These are phyloP conservation scores for Fusarium multiceps DNA, from an alignment of 2,329 filamentous ascomycete species.

Conservation along the genomic window DNA sequence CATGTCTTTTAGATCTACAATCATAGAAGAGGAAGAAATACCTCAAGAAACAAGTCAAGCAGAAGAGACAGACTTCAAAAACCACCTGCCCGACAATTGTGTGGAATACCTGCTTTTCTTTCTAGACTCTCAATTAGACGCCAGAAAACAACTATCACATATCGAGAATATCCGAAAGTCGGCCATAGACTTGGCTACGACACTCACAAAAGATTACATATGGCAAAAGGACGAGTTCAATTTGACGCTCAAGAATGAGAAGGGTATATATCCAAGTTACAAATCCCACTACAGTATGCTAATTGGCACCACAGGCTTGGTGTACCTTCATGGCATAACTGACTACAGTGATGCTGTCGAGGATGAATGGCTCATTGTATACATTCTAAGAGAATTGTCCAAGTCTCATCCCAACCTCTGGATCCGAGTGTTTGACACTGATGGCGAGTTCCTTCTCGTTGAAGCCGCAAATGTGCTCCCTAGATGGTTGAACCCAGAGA, in stretches of 20 bases:
- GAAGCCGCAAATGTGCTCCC: constrained; percentile 91
- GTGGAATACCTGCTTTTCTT: constrained; percentile 87
- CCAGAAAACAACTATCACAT: constrained; percentile 68
- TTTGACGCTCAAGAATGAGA: constrained; percentile 71
- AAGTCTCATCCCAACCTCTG: constrained; percentile 78
- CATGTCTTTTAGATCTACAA: constrained; percentile 25
- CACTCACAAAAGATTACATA: constrained; percentile 84
- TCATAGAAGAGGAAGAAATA: not conserved
- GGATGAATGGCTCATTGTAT: constrained; percentile 97
- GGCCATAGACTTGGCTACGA: constrained; percentile 70
- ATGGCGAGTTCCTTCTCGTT: constrained; percentile 94
- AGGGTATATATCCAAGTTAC: constrained; percentile 57
- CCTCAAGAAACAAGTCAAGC: not conserved
- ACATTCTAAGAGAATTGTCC: constrained; percentile 84
- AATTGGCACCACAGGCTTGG: constrained; percentile 53
- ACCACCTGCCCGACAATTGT: constrained; percentile 78
- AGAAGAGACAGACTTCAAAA: constrained; percentile 12
- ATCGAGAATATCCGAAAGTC: constrained; percentile 80
- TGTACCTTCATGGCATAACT: constrained; percentile 79
- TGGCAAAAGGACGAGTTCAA: constrained; percentile 90
- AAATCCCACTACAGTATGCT: constrained; percentile 5
- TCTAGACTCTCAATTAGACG: constrained; percentile 65
- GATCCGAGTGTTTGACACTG: constrained; percentile 85
- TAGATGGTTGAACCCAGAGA: constrained; percentile 90
- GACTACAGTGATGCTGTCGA: constrained; percentile 95